phyloP scores from a whole-genome alignment of 805 yeast species.

The Metahyphopichia silvanorum region DNA sequence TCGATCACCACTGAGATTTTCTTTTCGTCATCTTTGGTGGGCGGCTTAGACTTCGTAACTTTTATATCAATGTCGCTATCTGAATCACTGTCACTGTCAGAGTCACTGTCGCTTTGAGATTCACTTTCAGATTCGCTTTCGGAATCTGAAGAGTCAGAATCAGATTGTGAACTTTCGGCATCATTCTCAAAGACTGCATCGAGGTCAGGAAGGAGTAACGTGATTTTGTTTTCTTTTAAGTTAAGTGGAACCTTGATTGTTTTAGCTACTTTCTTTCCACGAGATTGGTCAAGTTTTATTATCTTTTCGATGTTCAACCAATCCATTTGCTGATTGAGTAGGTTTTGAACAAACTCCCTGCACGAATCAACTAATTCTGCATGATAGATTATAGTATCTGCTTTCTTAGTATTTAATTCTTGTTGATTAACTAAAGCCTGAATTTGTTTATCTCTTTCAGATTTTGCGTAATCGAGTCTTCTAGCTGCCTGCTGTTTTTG shows the following conservation, averaged over 20 bases:
- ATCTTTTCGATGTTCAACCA: slow-evolving; percentile 86
- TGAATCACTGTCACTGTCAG: slow-evolving; percentile 5
- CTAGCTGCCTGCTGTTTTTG: slow-evolving; percentile 74
- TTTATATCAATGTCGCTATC: background rate
- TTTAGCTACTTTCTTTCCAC: slow-evolving; percentile 63
- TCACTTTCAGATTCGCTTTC: slow-evolving; percentile 5
- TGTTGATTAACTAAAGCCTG: slow-evolving; percentile 63
- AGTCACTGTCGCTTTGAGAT: slow-evolving; percentile 11
- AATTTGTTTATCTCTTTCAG: slow-evolving; percentile 69
- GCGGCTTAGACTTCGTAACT: slow-evolving; percentile 9
- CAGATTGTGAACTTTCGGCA: slow-evolving; percentile 33
- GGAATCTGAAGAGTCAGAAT: slow-evolving; percentile 17
- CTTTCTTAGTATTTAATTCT: slow-evolving; percentile 60
- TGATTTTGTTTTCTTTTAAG: slow-evolving; percentile 64
- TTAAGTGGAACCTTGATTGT: slow-evolving; percentile 66
- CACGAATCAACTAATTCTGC: slow-evolving; percentile 74
- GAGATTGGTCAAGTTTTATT: slow-evolving; percentile 63
- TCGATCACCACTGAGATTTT: slow-evolving; percentile 60
- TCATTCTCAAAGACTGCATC: slow-evolving; percentile 38
- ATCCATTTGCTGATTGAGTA: slow-evolving; percentile 84
- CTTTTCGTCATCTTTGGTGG: slow-evolving; percentile 2
- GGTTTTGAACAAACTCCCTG: slow-evolving; percentile 57
- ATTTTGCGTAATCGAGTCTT: slow-evolving; percentile 69
- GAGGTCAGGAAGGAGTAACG: slow-evolving; percentile 51
- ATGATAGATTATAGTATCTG: slow-evolving; percentile 66